phyloP scores from a whole-genome alignment of 2,329 filamentous ascomycete genomes.

The Fusarium algeriense region DNA sequence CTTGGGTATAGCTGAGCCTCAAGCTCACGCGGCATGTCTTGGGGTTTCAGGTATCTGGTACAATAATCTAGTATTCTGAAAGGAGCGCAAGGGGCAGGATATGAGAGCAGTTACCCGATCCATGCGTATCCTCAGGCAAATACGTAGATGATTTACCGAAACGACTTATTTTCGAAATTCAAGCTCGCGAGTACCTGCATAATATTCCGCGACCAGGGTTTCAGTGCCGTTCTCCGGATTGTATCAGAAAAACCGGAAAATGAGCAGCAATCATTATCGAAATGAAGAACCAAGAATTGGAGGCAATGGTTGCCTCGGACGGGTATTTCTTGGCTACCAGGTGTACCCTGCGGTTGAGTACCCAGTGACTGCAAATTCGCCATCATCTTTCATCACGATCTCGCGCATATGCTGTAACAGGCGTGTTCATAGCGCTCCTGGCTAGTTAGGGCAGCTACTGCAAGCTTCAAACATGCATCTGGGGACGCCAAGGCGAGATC shows the following conservation, averaged over 20 bases:
- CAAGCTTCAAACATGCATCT: slow-evolving; percentile 7
- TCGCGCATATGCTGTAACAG: slow-evolving; percentile 20
- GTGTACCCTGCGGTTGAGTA: background rate
- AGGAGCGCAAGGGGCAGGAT: background rate
- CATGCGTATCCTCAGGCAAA: background rate
- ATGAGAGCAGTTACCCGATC: background rate
- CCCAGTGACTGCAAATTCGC: background rate
- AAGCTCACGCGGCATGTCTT: slow-evolving; percentile 19
- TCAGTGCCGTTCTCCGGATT: slow-evolving; percentile 5
- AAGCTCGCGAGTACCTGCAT: slow-evolving; percentile 34
- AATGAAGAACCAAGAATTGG: slow-evolving; percentile 7
- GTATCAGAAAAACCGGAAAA: slow-evolving; percentile 23
- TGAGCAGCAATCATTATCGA: background rate
- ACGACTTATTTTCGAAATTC: background rate
- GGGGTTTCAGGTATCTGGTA: background rate
- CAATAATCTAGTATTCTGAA: background rate
- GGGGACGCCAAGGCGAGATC: background rate
- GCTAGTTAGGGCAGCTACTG: slow-evolving; percentile 1
- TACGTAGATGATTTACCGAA: background rate
- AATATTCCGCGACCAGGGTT: slow-evolving; percentile 21
- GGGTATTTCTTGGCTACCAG: slow-evolving; percentile 12
- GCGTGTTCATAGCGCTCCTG: slow-evolving; percentile 10
- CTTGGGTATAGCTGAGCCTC: slow-evolving; percentile 20
- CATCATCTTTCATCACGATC: slow-evolving; percentile 39
- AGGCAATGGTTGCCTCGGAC: slow-evolving; percentile 7